phyloP scores from a whole-genome alignment of 2,329 filamentous ascomycete species.

The Cylindrodendrum hubeiense region DNA sequence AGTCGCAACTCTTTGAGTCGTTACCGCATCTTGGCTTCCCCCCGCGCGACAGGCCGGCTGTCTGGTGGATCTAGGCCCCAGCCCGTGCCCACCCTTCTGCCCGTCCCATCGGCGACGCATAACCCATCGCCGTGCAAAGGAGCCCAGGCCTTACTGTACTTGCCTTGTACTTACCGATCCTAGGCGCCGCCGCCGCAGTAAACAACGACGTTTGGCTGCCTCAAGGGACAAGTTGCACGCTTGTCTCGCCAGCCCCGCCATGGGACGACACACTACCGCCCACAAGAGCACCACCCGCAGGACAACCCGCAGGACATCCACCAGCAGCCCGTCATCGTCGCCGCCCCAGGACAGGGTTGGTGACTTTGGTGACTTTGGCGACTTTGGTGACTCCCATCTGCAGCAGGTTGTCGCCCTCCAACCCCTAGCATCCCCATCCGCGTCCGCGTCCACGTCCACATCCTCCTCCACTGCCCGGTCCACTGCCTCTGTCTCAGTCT shows the following conservation, averaged over 20 bases:
- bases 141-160: conserved; percentile 3
- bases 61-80: conserved; percentile 18
- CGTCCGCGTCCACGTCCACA: conserved; percentile 28
- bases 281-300: conserved; percentile 38
- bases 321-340: conserved; percentile 36
- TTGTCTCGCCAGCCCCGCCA: conserved; percentile 40
- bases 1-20: background rate
- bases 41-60: conserved; percentile 16
- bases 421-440: conserved; percentile 43
- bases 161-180: conserved; percentile 15
- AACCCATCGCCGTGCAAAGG: conserved; percentile 15
- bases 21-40: conserved; percentile 1
- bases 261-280: conserved; percentile 41
- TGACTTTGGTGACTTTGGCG: conserved; percentile 5
- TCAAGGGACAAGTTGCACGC: background rate
- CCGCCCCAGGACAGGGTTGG: conserved; percentile 41
- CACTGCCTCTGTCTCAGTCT: conserved; percentile 43
- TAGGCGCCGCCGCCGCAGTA: conserved; percentile 17
- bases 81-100: conserved; percentile 7
- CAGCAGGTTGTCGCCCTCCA: conserved; percentile 49
- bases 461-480: conserved; percentile 42
- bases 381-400: conserved; percentile 40
- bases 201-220: conserved; percentile 1
- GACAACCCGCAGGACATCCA: conserved; percentile 25
- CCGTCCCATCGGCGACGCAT: conserved; percentile 9